Percentiles rank a stretch among this genome's conserved stretches.
Evolutionary conservation across 805 yeast species (phyloP).

Genomic region (Hanseniaspora lindneri): DNA sequence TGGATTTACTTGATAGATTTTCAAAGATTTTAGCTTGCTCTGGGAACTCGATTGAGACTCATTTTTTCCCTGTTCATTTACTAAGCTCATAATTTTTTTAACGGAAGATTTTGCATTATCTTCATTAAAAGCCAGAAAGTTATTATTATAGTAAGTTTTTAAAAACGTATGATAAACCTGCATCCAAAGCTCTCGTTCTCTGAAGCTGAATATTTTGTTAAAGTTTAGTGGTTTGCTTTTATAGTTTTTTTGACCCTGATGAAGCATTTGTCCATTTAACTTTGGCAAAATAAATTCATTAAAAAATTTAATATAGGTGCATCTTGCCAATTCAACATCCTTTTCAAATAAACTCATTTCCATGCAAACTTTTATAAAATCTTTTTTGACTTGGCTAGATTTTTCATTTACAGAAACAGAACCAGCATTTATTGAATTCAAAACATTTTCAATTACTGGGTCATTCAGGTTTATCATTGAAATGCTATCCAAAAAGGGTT

Average conservation of each 20-base stretch:
- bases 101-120: neutral
- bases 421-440: neutral
- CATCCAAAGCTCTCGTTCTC: slow-evolving; percentile 3
- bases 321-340: slow-evolving; percentile 11
- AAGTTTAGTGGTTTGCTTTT: neutral
- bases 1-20: slow-evolving; percentile 4
- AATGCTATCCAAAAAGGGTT: neutral
- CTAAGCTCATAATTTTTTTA: neutral
- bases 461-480: neutral
- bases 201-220: neutral
- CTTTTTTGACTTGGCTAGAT: neutral
- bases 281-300: slow-evolving; percentile 2
- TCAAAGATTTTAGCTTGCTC: neutral
- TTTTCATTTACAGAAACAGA: neutral
- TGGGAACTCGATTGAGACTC: neutral
- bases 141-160: slow-evolving; percentile 1
- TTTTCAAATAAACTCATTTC: slow-evolving; percentile 5
- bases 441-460: neutral
- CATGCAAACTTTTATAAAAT: slow-evolving; percentile 7
- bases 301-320: slow-evolving; percentile 1
- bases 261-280: too few relatives aligned
- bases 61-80: neutral
- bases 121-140: neutral
- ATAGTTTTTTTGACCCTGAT: neutral
- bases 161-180: neutral